Conservation (phyloP, 352 stramenopile genomes). For the Phytopythium vexans region DNA sequence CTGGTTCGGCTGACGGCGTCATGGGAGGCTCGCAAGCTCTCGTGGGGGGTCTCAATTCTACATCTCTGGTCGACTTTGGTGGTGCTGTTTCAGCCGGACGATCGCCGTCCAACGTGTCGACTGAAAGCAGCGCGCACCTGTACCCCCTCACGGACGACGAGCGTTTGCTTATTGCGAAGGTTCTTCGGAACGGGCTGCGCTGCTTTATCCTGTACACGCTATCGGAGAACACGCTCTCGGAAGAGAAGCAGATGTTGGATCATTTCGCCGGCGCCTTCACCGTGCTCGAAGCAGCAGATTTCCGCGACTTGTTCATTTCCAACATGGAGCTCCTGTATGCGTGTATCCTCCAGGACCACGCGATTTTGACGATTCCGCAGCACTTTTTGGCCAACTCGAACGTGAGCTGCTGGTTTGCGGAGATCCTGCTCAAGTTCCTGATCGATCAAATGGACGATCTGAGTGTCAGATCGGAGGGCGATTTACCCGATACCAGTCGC, state of each 20-base stretch:
- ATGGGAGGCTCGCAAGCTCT: conserved; percentile 18
- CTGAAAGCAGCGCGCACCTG: conserved; percentile 33
- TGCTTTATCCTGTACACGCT: conserved; percentile 94
- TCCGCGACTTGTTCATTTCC: conserved; percentile 87
- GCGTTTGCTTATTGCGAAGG: conserved; percentile 90
- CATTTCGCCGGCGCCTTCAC: conserved; percentile 97
- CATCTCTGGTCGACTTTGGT: not conserved
- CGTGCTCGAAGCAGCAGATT: conserved; percentile 93
- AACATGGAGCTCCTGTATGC: conserved; percentile 91
- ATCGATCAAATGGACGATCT: conserved; percentile 93
- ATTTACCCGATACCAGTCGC: conserved; percentile 75
- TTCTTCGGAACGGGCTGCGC: conserved; percentile 90
- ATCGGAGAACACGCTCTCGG: conserved; percentile 80
- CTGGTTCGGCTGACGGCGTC: conserved; percentile 30
- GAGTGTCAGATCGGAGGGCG: conserved; percentile 73
- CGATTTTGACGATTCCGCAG: conserved; percentile 93
- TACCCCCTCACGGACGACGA: conserved; percentile 93
- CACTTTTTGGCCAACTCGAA: conserved; percentile 94
- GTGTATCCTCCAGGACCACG: conserved; percentile 92
- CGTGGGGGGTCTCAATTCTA: conserved; percentile 7
- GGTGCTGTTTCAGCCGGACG: not conserved
- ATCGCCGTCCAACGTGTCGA: conserved; percentile 8
- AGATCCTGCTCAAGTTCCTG: conserved; percentile 94
- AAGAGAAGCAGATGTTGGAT: conserved; percentile 96
- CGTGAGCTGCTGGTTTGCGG: conserved; percentile 92